phyloP scores from a whole-genome alignment of 1,284 basidiomycete genomes.

The Naganishia sp. region DNA sequence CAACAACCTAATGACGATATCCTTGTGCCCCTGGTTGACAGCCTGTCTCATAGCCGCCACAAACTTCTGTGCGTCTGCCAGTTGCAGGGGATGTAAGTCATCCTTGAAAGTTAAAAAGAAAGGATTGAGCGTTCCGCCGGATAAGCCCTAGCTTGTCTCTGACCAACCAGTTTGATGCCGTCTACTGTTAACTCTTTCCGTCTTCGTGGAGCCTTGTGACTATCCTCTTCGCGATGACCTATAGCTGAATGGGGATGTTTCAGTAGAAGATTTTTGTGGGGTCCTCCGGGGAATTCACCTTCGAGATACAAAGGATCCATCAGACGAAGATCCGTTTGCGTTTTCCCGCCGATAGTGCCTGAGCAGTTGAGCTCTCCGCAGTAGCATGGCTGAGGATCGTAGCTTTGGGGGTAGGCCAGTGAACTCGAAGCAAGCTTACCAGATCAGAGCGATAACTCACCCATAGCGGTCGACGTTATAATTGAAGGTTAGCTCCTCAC shows the following conservation, averaged over 20 bases:
- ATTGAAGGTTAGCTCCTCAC: conserved; percentile 98
- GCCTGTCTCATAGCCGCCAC: conserved; percentile 90
- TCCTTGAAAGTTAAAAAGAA: conserved; percentile 47
- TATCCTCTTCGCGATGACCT: conserved; percentile 78
- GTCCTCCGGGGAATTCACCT: conserved; percentile 58
- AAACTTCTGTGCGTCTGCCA: conserved; percentile 84
- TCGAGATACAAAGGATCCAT: conserved; percentile 97
- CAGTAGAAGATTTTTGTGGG: neutral
- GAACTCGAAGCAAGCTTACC: neutral
- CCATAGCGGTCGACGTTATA: conserved; percentile 99
- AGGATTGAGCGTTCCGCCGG: neutral
- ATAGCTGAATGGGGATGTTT: conserved; percentile 63
- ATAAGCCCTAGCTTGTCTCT: neutral
- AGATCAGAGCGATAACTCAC: conserved; percentile 57
- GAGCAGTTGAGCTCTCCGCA: conserved; percentile 96
- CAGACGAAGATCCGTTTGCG: conserved; percentile 88
- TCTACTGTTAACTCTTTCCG: conserved; percentile 60
- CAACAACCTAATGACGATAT: conserved; percentile 79
- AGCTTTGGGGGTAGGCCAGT: conserved; percentile 57
- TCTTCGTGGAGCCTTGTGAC: conserved; percentile 83
- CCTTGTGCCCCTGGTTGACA: conserved; percentile 63
- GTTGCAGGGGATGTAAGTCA: conserved; percentile 68
- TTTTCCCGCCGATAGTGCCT: conserved; percentile 95
- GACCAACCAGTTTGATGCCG: conserved; percentile 4
- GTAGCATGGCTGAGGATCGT: conserved; percentile 92